Evolutionary conservation across 2,329 filamentous ascomycete species (phyloP), one percentile per base, ranked within the genome.

Genomic region (Pseudopithomyces chartarum): DNA sequence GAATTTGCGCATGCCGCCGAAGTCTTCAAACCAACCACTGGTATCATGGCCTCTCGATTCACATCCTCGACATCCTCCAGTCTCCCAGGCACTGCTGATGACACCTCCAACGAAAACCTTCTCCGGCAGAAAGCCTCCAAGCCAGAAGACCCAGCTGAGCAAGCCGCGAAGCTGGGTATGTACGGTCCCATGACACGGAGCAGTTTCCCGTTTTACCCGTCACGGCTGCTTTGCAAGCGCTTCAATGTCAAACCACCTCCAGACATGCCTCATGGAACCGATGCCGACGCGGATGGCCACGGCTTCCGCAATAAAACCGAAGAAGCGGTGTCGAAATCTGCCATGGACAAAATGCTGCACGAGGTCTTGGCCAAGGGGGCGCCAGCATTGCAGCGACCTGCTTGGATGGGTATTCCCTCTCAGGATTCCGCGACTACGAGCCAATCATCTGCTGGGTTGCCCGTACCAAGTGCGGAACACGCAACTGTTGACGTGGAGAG

Each of bases 31-130:
- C 95, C 95, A 0, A 91, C 96, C 79, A 91, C 90, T 2, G 92
- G 92, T 0, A 83, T 91, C 60, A 98, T 99, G 92, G 95, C 94
- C 15, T 92, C 90, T 19, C 88, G 94, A 0, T 99, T 99, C 73
- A 97, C 92, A 0, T 85, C 85, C 8, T 80, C 84, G 1, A 64
- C 60, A 0, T 63, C 78, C 3, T 76, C 76, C 5, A 73, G 69
- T 0, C 67, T 76, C 2, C 73, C 54, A 7, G 57, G 52, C 20
- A 45, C 44, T 36, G 55, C 49, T 8, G 29, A 77, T 3, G n/a
- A 22, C 13, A 49, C 54, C 8, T 74, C 77, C 38, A 64, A 71
- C 10, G 71, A 78, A 1, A 64, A 56, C 10, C 61, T 63, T 42
- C 68, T 84, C 7, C 76, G 87, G 15, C 79, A 76, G 47, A 82